phyloP scores from a whole-genome alignment of 148 eudicot species.

The Vaccinium vitisidaea region DNA sequence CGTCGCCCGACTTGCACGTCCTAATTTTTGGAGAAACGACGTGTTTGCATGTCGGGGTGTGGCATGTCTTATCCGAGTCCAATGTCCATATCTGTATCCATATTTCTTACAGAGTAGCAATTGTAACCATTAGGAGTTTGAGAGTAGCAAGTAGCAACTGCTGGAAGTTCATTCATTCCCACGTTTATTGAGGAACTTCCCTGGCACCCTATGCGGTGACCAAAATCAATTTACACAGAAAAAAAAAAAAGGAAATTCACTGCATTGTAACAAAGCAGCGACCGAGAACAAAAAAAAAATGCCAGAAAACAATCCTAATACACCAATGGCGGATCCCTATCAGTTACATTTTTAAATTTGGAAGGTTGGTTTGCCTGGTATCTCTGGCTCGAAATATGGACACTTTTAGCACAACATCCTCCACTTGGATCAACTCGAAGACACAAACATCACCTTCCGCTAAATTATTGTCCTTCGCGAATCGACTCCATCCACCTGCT shows the following conservation, averaged over 20 bases:
- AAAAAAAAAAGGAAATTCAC: neutral
- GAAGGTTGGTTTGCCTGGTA: neutral
- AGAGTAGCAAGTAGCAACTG: conserved; percentile 19
- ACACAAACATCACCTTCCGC: conserved; percentile 26
- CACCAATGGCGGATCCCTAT: neutral
- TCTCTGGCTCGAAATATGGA: neutral
- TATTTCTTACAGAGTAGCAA: conserved; percentile 4
- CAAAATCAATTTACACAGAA: neutral
- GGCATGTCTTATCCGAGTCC: neutral
- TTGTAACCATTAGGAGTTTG: conserved; percentile 37
- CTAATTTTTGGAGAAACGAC: neutral
- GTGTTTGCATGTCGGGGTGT: neutral
- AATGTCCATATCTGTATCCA: neutral
- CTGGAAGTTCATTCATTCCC: conserved; percentile 23
- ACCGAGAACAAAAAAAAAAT: neutral
- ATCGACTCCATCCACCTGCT: neutral
- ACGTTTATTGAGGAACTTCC: neutral
- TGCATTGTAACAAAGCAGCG: neutral
- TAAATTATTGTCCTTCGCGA: conserved; percentile 17
- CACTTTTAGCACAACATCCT: conserved; percentile 15
- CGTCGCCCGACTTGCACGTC: neutral
- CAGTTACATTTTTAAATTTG: neutral
- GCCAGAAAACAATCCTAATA: neutral
- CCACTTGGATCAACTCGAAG: conserved; percentile 23
- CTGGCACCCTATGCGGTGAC: neutral